Evolutionary conservation across 2,329 filamentous ascomycete genomes (phyloP).

Genomic region (Rhynchosporium secalis): DNA sequence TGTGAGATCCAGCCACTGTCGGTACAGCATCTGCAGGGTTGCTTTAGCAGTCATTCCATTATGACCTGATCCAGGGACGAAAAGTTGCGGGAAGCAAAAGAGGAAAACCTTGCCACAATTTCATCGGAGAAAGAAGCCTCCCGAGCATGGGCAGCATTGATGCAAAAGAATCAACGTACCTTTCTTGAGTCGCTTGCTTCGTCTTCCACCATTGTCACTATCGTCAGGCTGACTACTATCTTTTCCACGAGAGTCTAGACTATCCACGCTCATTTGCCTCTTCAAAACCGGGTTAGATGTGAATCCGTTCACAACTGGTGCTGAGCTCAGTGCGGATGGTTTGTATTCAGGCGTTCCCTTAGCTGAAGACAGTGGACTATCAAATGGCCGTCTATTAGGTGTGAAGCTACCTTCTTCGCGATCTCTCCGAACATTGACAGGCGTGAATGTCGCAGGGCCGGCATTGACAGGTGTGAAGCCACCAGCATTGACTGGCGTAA

Average conservation of each 20-base stretch:
- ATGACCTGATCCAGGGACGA: conserved; percentile 26
- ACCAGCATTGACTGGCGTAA: conserved; percentile 47
- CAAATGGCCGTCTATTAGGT: conserved; percentile 49
- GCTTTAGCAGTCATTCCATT: conserved; percentile 40
- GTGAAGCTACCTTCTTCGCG: conserved; percentile 55
- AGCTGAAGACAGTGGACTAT: conserved; percentile 62
- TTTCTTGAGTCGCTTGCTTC: conserved; percentile 93
- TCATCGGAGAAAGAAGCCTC: conserved; percentile 18
- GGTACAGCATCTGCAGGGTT: conserved; percentile 60
- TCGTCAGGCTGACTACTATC: conserved; percentile 43
- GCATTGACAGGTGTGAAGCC: conserved; percentile 68
- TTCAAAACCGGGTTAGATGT: conserved; percentile 62
- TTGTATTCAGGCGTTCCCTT: conserved; percentile 67
- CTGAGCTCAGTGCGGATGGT: conserved; percentile 53
- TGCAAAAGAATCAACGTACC: conserved; percentile 50
- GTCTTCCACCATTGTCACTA: conserved; percentile 66
- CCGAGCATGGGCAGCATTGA: conserved; percentile 1
- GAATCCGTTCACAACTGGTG: conserved; percentile 51
- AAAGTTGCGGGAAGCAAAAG: conserved; percentile 25
- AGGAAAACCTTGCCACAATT: conserved; percentile 26
- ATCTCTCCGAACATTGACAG: conserved; percentile 48
- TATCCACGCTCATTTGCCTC: conserved; percentile 68
- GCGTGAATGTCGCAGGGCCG: conserved; percentile 53
- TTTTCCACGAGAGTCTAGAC: conserved; percentile 40
- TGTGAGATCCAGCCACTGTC: conserved; percentile 93